Conservation (phyloP, 768 basidiomycete species). For the Termitomyces sp. region DNA sequence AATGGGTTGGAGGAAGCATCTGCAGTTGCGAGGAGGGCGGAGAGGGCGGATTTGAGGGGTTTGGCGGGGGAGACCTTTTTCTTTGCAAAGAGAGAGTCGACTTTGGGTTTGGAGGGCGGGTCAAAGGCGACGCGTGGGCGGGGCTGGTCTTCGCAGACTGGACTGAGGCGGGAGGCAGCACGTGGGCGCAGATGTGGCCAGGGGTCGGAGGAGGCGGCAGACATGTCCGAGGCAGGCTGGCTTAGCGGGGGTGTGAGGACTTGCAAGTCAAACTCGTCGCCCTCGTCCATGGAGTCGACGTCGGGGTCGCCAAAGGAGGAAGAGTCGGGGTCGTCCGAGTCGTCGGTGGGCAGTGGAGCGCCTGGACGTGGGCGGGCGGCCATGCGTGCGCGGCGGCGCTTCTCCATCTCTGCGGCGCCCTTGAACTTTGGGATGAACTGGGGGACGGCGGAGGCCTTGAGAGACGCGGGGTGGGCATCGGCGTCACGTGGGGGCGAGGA, state of each 20-base stretch:
- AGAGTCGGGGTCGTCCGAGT: slow-evolving; percentile 49
- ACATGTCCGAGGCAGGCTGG: slow-evolving; percentile 55
- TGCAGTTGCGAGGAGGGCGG: slow-evolving; percentile 68
- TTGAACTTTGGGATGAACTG: slow-evolving; percentile 77
- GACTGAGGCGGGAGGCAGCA: slow-evolving; percentile 43
- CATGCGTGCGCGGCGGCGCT: slow-evolving; percentile 58
- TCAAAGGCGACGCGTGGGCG: slow-evolving; percentile 36
- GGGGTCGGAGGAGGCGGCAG: slow-evolving; percentile 48
- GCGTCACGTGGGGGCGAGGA: slow-evolving; percentile 12
- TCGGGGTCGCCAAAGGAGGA: slow-evolving; percentile 44
- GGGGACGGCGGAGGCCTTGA: slow-evolving; percentile 37
- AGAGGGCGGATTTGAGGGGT: slow-evolving; percentile 57
- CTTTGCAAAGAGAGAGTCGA: slow-evolving; percentile 44
- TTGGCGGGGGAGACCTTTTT: slow-evolving; percentile 38
- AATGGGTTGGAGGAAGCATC: slow-evolving; percentile 77
- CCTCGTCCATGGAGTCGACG: slow-evolving; percentile 52
- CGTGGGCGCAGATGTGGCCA: slow-evolving; percentile 36
- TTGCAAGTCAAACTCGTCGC: slow-evolving; percentile 78
- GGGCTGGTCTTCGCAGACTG: slow-evolving; percentile 45
- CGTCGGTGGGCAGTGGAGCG: slow-evolving; percentile 39
- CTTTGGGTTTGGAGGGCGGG: slow-evolving; percentile 26
- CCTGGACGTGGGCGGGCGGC: slow-evolving; percentile 50
- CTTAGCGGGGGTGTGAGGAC: slow-evolving; percentile 58
- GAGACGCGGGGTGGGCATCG: slow-evolving; percentile 17
- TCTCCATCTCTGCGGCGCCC: slow-evolving; percentile 85